Base-by-base conservation (phyloP, 2,329 filamentous ascomycete species). In the Pseudocercospora musae region DNA sequence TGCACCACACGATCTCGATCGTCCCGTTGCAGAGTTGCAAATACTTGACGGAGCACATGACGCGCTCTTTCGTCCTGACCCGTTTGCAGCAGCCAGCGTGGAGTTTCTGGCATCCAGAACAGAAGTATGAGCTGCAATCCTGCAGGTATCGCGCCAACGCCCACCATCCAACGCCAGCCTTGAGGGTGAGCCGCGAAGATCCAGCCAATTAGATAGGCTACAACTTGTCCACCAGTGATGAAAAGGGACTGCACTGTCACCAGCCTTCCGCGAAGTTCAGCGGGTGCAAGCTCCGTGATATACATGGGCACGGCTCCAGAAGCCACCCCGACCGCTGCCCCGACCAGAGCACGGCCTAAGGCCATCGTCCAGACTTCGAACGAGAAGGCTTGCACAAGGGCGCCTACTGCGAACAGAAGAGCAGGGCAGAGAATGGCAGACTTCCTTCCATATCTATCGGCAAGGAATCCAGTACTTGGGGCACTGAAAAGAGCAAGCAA, bases 151-250 rank as follows among this genome's bases (percentile, higher is more conserved):
- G 90, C 90, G 0, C 93, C 94, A 0, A 97, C 77, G 0, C 93
- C 93, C 0, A 97, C 92, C 85, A 96, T 93, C 88, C 90, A 96
- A 18, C 92, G 82, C 93, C 94, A 98, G 1, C 89, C 91, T 11
- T 82, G 84, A 7, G 69, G 63, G 7, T 84, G 82, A 9, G 66
- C 65, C 5, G 86, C 83, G 52, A 96, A 88, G 0, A 82, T 75
- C 89, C 90, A 96, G 1, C 94, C 94, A 6, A 92, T 78, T 1
- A 96, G 74, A 75, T 97, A 97, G 1, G 94, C 93, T 20, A 96
- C 85, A 1, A 96, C 90, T 77, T 97, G 93, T 0, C 94, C 94
- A 10, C 90, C 81, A 0, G 93, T 96, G 60, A 97, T 89, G 69
- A 96, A 92, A 21, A 97, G 79, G 25, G 89, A 87, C 62, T 91